These are phyloP conservation scores for Trichoderma afroharzianum DNA, from an alignment of 2,329 filamentous ascomycete species.

Conservation along the genomic window DNA sequence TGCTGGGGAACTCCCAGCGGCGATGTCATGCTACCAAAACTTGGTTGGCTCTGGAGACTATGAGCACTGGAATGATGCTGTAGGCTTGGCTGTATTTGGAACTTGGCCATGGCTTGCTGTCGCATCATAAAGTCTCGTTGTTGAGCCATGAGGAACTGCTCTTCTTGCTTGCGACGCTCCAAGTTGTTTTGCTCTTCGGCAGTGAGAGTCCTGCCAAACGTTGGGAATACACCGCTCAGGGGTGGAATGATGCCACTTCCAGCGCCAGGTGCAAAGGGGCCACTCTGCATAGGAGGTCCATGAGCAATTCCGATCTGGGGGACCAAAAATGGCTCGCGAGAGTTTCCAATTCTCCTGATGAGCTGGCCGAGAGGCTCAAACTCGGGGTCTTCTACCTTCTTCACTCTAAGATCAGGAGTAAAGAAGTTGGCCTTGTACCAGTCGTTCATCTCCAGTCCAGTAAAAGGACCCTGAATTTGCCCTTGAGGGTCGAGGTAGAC, in stretches of 20 bases:
- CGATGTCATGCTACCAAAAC: slow-evolving; percentile 92
- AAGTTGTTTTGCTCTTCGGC: slow-evolving; percentile 97
- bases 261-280: slow-evolving; percentile 47
- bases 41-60: slow-evolving; percentile 94
- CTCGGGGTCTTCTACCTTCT: slow-evolving; percentile 87
- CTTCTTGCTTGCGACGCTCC: slow-evolving; percentile 94
- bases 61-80: slow-evolving; percentile 95
- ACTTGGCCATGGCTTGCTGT: slow-evolving; percentile 74
- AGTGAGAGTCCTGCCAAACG: slow-evolving; percentile 92
- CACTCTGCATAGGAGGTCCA: slow-evolving; percentile 60
- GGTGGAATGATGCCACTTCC: slow-evolving; percentile 73
- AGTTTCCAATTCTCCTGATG: slow-evolving; percentile 94
- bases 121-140: slow-evolving; percentile 91
- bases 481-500: slow-evolving; percentile 95
- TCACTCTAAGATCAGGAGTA: slow-evolving; percentile 87
- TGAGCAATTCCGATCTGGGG: slow-evolving; percentile 95
- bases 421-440: slow-evolving; percentile 99
- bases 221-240: slow-evolving; percentile 89
- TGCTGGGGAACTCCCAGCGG: slow-evolving; percentile 58
- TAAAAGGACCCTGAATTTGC: slow-evolving; percentile 89
- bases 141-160: slow-evolving; percentile 93
- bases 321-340: slow-evolving; percentile 92
- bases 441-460: slow-evolving; percentile 97
- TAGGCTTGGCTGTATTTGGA: slow-evolving; percentile 58
- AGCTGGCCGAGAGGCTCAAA: slow-evolving; percentile 95